phyloP scores from a whole-genome alignment of 148 eudicot species.

The Vaccinium corymbosum region DNA sequence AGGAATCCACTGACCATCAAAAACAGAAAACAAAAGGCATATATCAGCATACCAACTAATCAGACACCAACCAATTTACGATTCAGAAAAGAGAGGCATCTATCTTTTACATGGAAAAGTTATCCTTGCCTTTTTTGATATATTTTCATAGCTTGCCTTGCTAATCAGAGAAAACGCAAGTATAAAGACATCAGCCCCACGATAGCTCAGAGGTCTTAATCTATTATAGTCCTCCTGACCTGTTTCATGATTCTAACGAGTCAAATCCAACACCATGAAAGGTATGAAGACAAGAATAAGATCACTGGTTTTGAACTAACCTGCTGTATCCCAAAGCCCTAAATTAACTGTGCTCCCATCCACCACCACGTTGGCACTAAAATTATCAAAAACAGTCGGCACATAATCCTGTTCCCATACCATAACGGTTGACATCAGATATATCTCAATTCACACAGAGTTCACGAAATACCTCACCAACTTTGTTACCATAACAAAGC shows the following conservation, averaged over 20 bases:
- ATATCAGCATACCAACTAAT: conserved; percentile 16
- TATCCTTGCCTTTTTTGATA: conserved; percentile 2
- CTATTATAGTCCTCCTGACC: conserved; percentile 17
- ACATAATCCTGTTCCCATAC: conserved; percentile 34
- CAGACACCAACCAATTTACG: not conserved
- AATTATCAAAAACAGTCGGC: conserved; percentile 35
- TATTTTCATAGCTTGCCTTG: conserved; percentile 8
- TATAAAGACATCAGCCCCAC: conserved; percentile 15
- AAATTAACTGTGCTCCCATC: conserved; percentile 47
- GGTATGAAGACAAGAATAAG: not conserved
- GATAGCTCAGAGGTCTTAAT: conserved; percentile 13
- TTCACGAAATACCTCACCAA: not conserved
- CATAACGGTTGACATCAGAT: not conserved
- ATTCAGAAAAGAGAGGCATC: not conserved
- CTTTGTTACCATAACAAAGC: not conserved
- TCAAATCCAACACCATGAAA: not conserved
- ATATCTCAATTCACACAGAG: not conserved
- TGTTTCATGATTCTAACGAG: conserved; percentile 14
- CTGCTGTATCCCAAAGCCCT: conserved; percentile 50
- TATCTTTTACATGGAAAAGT: not conserved
- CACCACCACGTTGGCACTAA: conserved; percentile 33
- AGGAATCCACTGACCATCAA: conserved; percentile 37
- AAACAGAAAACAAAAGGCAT: conserved; percentile 7
- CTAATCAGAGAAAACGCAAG: conserved; percentile 14
- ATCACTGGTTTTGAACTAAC: conserved; percentile 14